Evolutionary conservation across 257 asterid genomes (phyloP).

Genomic region (Solanum pennellii): DNA sequence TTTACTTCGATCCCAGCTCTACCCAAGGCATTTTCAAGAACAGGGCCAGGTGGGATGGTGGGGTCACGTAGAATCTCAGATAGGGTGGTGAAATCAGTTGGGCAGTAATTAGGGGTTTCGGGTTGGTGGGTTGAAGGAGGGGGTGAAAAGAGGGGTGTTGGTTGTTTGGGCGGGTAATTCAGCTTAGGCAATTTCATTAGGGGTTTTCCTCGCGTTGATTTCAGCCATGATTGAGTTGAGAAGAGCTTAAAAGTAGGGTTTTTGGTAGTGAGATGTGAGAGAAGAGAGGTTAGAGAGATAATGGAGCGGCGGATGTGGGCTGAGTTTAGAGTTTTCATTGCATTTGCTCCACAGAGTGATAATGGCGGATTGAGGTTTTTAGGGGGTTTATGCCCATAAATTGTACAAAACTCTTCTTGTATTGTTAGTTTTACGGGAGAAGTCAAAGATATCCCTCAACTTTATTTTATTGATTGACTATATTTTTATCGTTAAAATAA

Average conservation of each 20-base stretch:
- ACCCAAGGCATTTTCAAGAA: constrained; percentile 44
- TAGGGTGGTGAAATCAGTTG: constrained; percentile 26
- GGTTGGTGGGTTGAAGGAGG: constrained; percentile 17
- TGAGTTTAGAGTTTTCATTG: not conserved
- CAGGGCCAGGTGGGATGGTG: constrained; percentile 33
- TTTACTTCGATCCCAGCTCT: constrained; percentile 23
- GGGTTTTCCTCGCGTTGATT: constrained; percentile 24
- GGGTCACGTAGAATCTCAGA: constrained; percentile 34
- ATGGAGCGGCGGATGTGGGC: constrained; percentile 19
- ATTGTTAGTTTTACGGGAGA: too few species aligned
- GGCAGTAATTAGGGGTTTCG: constrained; percentile 10
- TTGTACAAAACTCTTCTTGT: not conserved
- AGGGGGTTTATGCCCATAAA: not conserved
- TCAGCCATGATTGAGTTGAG: constrained; percentile 18
- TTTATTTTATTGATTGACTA: too few species aligned
- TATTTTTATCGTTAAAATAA: too few species aligned
- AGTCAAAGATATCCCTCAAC: too few species aligned
- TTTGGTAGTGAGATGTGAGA: not conserved
- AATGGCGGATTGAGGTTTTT: not conserved
- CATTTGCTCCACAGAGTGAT: not conserved
- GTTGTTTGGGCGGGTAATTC: constrained; percentile 6
- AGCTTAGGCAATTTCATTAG: not conserved
- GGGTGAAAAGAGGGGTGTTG: constrained; percentile 4
- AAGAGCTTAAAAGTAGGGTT: constrained; percentile 10
- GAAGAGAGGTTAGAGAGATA: constrained; percentile 12